Conservation (phyloP, 495 filamentous ascomycete species). For the Chaetomidium leptoderma region DNA sequence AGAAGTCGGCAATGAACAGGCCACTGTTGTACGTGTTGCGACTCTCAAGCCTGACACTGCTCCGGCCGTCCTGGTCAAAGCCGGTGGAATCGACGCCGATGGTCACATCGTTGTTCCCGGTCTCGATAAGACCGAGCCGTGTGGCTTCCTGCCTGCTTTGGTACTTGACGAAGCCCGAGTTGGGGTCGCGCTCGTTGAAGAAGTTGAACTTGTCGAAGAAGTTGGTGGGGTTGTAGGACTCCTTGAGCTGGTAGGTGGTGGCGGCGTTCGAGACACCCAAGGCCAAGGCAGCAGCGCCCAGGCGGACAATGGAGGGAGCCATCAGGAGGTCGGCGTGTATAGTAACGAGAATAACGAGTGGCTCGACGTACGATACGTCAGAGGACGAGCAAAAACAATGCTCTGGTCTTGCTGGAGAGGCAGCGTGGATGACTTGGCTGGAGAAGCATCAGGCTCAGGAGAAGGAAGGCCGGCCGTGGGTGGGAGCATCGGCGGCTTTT, state of each 20-base stretch:
- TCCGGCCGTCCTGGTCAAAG: conserved; percentile 47
- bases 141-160: conserved; percentile 49
- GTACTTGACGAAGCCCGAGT: conserved; percentile 64
- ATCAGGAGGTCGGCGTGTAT: conserved; percentile 24
- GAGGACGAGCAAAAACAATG: conserved; percentile 40
- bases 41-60: conserved; percentile 64
- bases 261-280: conserved; percentile 32
- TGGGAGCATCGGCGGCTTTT: conserved; percentile 10
- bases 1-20: conserved; percentile 65
- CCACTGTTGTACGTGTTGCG: conserved; percentile 61
- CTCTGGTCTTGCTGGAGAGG: conserved; percentile 29
- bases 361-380: conserved; percentile 49
- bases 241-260: conserved; percentile 38
- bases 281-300: conserved; percentile 39
- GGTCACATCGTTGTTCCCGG: conserved; percentile 43
- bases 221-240: conserved; percentile 45
- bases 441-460: conserved; percentile 22
- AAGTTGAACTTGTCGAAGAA: conserved; percentile 54
- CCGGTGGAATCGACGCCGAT: conserved; percentile 44
- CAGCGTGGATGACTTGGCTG: conserved; percentile 24
- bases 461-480: conserved; percentile 4
- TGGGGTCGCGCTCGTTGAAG: conserved; percentile 52
- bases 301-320: conserved; percentile 42
- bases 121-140: conserved; percentile 50
- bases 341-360: conserved; percentile 38